These are phyloP conservation scores for Leersia perrieri DNA, from an alignment of 176 grass and related monocot genomes.

Conservation along the genomic window DNA sequence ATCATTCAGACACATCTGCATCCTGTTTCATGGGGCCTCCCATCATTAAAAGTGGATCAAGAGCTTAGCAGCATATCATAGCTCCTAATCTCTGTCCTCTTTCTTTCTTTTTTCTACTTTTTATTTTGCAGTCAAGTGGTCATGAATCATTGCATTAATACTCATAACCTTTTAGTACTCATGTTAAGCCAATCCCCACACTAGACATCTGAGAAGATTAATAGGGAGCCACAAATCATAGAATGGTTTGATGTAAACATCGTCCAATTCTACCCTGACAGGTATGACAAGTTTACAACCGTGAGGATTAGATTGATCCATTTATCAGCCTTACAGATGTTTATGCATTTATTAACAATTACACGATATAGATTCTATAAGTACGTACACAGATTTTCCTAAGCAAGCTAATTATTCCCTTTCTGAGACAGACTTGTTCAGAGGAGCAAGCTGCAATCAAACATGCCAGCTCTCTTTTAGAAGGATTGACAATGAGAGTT, in stretches of 20 bases:
- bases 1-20: slow-evolving; percentile 27
- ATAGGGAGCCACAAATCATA: background rate
- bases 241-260: background rate
- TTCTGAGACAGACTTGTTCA: background rate
- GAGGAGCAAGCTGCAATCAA: background rate
- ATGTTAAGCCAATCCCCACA: background rate
- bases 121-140: background rate
- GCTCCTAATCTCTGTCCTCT: background rate
- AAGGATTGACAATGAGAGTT: slow-evolving; percentile 31
- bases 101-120: background rate
- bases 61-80: background rate
- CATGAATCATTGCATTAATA: background rate
- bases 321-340: background rate
- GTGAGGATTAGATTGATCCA: background rate
- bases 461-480: slow-evolving; percentile 34
- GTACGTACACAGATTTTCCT: background rate
- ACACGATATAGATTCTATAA: no score
- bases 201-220: background rate
- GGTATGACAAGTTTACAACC: background rate
- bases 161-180: background rate
- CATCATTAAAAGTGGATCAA: slow-evolving; percentile 38
- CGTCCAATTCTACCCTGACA: background rate
- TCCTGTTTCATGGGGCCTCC: background rate
- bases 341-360: background rate
- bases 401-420: background rate